phyloP scores from a whole-genome alignment of 1,284 basidiomycete species.

The Porphyrellus sp. region DNA sequence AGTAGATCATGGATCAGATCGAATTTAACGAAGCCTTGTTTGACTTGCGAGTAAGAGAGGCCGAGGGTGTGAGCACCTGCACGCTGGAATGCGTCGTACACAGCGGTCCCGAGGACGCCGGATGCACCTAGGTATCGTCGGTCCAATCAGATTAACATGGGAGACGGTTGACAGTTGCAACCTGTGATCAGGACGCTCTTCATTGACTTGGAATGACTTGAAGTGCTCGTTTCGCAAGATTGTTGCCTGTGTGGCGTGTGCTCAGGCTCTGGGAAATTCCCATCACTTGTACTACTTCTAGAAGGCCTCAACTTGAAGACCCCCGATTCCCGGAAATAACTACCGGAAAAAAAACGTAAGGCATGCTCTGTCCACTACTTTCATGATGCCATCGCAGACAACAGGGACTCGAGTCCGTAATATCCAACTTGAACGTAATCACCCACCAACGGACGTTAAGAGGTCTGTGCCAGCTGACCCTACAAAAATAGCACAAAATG shows the following conservation, averaged over 20 bases:
- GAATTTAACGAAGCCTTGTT: constrained; percentile 51
- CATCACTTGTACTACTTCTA: too few relatives aligned
- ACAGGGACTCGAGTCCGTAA: too few relatives aligned
- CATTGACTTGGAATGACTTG: constrained; percentile 16
- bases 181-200: constrained; percentile 53
- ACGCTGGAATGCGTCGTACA: constrained; percentile 57
- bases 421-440: too few relatives aligned
- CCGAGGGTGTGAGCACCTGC: constrained; percentile 49
- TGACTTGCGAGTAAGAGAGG: constrained; percentile 60
- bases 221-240: background rate
- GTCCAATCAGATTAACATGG: constrained; percentile 10
- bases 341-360: too few relatives aligned
- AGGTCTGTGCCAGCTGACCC: too few relatives aligned
- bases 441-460: too few relatives aligned
- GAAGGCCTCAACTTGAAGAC: too few relatives aligned
- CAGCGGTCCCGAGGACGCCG: constrained; percentile 68
- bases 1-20: constrained; percentile 53
- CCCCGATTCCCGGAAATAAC: too few relatives aligned
- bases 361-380: too few relatives aligned
- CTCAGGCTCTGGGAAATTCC: too few relatives aligned
- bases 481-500: too few relatives aligned
- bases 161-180: constrained; percentile 12
- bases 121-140: constrained; percentile 57
- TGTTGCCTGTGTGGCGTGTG: background rate
- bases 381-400: too few relatives aligned